Evolutionary conservation across 345 rosid species (phyloP), one percentile per base, ranked within the genome.

Genomic region (Aegle marmelos): DNA sequence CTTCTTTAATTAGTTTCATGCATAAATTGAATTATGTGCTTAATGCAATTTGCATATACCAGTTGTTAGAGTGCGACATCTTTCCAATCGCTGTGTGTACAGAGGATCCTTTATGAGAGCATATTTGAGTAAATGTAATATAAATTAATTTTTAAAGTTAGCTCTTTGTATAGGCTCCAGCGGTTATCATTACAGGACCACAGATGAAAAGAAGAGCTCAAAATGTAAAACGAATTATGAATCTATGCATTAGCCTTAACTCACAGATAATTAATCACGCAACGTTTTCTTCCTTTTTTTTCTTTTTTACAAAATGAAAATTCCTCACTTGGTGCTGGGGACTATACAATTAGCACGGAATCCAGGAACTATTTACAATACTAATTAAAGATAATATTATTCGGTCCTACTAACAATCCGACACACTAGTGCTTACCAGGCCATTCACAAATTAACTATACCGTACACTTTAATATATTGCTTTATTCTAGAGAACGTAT

Each of bases 371-470:
- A 13, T 45, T 69, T 5, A 37, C 8, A 69, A 2, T 70, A 19
- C 10, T 50, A 70, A 17, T 50, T 41, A 27, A 69, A 14, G 50
- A 7, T 53, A 17, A 14, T 19, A 37, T 37, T 68, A 14, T 24
- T 39, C 31, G 2, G 5, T 8, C 16, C 13, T 9, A 57, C n/a
- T 25, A 59, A 73, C 37, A 59, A 37, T 37, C 61, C 68, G 24
- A 19, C 27, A 14, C 34, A 37, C 1, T 19, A 30, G 56, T 76
- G 79, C 64, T 53, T 24, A 54, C 62, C 79, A 76, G 79, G 65
- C 72, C 54, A 72, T 66, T 3, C 64, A 48, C 56, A 24, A 7
- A 41, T 65, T 33, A 8, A 27, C 53, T n/a, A 75, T 28, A 56
- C 79, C 53, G 16, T 0, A 4, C 31, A 17, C 62, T 24, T 13